Evolutionary conservation across 345 rosid genomes (phyloP).

Genomic region (Populus deltoides): DNA sequence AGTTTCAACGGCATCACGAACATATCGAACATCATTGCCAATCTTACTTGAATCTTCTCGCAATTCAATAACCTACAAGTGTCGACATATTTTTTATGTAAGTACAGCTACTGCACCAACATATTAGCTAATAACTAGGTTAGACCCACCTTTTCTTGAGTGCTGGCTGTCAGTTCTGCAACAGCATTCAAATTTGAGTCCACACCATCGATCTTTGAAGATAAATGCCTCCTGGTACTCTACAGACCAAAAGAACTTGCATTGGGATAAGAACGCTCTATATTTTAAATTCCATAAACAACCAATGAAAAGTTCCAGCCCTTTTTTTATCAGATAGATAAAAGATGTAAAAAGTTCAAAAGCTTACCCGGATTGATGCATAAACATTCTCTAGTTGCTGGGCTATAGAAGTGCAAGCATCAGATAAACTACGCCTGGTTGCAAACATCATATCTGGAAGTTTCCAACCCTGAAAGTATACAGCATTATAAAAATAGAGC

Average conservation of each 20-base stretch:
- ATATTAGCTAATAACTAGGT: constrained; percentile 11
- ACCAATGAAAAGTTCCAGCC: not conserved
- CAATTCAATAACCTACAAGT: constrained; percentile 50
- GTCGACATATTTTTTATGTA: not conserved
- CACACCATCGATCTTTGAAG: constrained; percentile 52
- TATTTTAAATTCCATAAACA: not conserved
- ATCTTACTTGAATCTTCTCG: constrained; percentile 45
- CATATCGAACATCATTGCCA: constrained; percentile 47
- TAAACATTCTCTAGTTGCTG: constrained; percentile 74
- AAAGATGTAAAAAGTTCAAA: not conserved
- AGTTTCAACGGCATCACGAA: constrained; percentile 63
- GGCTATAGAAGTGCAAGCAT: constrained; percentile 71
- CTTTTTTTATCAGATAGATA: not conserved
- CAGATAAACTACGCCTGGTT: constrained; percentile 79
- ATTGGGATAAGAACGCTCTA: not conserved
- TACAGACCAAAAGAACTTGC: constrained; percentile 24
- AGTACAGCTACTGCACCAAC: constrained; percentile 14
- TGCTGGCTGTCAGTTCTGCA: constrained; percentile 47
- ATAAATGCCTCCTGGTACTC: constrained; percentile 63
- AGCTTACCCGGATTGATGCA: constrained; percentile 61
- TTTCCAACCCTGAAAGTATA: constrained; percentile 71
- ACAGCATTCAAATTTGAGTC: constrained; percentile 53
- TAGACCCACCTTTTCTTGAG: constrained; percentile 59
- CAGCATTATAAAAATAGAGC: not conserved
- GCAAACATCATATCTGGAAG: constrained; percentile 97